Percentiles rank a stretch among this genome's conserved stretches.
Conservation (phyloP, 2,329 filamentous ascomycete species). For the Aspergillus viridinutans region DNA sequence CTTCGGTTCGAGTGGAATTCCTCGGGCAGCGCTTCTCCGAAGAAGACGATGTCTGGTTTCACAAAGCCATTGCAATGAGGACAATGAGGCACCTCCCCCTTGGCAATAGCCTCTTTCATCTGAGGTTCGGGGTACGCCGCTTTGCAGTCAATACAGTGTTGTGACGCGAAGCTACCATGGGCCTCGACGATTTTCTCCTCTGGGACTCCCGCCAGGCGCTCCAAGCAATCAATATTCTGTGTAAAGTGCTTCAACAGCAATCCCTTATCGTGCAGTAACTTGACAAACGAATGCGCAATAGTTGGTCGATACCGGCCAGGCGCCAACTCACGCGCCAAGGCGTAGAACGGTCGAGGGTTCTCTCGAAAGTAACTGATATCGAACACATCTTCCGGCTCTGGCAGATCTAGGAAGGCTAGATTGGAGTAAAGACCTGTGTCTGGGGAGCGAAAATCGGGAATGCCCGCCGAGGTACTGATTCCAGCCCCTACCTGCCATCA, state of each 20-base stretch:
- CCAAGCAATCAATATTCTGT: slow-evolving; percentile 96
- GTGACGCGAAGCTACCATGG: slow-evolving; percentile 88
- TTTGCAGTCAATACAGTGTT: slow-evolving; percentile 88
- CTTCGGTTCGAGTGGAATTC: slow-evolving; percentile 59
- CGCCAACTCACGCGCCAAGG: slow-evolving; percentile 85
- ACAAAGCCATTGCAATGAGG: slow-evolving; percentile 69
- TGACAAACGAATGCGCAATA: slow-evolving; percentile 83
- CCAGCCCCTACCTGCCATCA: slow-evolving; percentile 68
- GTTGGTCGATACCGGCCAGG: slow-evolving; percentile 87
- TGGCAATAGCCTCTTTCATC: slow-evolving; percentile 67
- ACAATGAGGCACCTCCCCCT: slow-evolving; percentile 69
- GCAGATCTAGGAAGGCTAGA: slow-evolving; percentile 77
- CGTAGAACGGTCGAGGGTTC: slow-evolving; percentile 86
- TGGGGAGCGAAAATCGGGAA: slow-evolving; percentile 92
- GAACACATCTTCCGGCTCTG: slow-evolving; percentile 89
- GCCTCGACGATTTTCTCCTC: slow-evolving; percentile 81
- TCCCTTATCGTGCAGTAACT: slow-evolving; percentile 72
- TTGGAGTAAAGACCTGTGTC: slow-evolving; percentile 93
- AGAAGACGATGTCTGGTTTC: slow-evolving; percentile 94
- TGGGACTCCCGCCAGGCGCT: slow-evolving; percentile 80
- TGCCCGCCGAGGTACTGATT: slow-evolving; percentile 56
- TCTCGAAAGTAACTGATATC: slow-evolving; percentile 83
- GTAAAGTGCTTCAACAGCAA: slow-evolving; percentile 84
- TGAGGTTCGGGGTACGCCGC: slow-evolving; percentile 64
- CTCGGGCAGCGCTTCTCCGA: slow-evolving; percentile 69